These are phyloP conservation scores for Hyaloscypha variabilis DNA, from an alignment of 495 filamentous ascomycete species.

Conservation along the genomic window DNA sequence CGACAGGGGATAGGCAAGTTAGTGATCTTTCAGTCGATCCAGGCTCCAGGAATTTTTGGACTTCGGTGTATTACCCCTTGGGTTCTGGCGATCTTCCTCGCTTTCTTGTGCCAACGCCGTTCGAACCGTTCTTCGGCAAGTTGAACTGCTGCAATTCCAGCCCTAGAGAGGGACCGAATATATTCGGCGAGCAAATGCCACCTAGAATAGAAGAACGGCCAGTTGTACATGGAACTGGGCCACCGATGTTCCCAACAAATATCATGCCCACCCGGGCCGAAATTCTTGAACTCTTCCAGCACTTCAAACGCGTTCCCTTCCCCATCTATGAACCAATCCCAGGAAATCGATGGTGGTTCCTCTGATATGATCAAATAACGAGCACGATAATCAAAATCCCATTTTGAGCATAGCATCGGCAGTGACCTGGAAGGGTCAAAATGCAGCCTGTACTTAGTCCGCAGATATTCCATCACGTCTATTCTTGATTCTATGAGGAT, in stretches of 20 bases:
- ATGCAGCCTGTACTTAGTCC: background rate
- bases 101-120: constrained; percentile 8
- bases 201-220: background rate
- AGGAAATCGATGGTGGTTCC: background rate
- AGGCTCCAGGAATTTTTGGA: constrained; percentile 9
- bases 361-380: background rate
- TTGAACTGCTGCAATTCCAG: background rate
- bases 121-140: constrained; percentile 1
- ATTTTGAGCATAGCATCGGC: background rate
- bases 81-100: constrained; percentile 7
- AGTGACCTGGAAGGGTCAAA: background rate
- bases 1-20: background rate
- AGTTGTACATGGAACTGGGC: background rate
- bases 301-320: constrained; percentile 6
- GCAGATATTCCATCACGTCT: background rate
- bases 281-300: constrained; percentile 16
- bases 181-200: background rate
- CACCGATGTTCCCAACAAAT: too few species aligned
- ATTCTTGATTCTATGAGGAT: background rate
- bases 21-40: constrained; percentile 10
- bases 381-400: background rate
- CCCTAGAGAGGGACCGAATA: background rate
- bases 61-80: background rate
- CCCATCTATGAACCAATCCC: constrained; percentile 18
- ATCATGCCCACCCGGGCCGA: background rate